Conservation (phyloP, 192 early-diverging fungal species). For the Coemansia sp. region DNA sequence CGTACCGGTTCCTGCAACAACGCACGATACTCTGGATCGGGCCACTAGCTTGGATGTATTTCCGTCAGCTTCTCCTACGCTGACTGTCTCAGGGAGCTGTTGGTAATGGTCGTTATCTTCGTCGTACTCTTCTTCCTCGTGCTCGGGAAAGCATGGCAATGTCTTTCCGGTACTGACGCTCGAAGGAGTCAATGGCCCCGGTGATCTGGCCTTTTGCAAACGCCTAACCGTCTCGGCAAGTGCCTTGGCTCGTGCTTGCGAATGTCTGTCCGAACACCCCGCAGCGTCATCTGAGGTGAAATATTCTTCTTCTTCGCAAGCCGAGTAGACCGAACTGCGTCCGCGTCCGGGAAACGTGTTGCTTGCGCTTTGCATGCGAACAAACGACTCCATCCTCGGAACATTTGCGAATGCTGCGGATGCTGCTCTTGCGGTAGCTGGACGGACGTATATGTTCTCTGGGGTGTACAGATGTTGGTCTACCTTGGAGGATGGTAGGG, state of each 20-base stretch:
- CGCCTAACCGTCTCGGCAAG: conserved; percentile 41
- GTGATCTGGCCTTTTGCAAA: conserved; percentile 22
- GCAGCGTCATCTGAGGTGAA: background rate
- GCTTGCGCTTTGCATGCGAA: conserved; percentile 2
- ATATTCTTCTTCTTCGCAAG: background rate
- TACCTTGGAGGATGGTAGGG: background rate
- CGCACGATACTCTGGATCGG: background rate
- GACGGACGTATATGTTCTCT: background rate
- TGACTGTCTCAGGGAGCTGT: background rate
- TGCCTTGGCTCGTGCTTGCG: conserved; percentile 30
- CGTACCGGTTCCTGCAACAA: background rate
- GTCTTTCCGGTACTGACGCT: conserved; percentile 43
- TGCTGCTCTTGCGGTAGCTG: background rate
- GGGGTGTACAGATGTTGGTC: background rate
- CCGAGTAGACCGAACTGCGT: background rate
- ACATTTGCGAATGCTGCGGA: background rate
- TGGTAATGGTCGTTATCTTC: background rate
- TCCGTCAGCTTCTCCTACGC: background rate
- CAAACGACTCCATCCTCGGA: background rate
- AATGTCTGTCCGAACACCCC: conserved; percentile 22
- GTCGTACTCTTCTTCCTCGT: conserved; percentile 2
- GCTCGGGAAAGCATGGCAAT: conserved; percentile 41
- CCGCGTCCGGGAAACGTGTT: conserved; percentile 9
- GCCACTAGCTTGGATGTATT: background rate
- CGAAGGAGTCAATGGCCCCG: conserved; percentile 36